Evolutionary conservation across 2,329 filamentous ascomycete genomes (phyloP).

Genomic region (Hypoxylon sp.): DNA sequence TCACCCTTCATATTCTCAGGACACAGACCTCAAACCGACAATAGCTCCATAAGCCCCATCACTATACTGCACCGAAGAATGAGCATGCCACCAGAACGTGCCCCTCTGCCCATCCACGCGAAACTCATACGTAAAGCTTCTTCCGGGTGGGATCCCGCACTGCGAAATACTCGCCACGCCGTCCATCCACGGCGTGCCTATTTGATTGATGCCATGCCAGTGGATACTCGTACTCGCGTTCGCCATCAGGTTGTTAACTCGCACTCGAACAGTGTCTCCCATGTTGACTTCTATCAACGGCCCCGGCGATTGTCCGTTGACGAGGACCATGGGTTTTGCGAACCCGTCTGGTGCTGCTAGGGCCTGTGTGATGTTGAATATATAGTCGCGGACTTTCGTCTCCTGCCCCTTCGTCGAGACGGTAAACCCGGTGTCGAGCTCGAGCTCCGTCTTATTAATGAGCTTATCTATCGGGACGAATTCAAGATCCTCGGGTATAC

Average conservation of each 20-base stretch:
- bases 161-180: constrained; percentile 73
- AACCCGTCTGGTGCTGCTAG: constrained; percentile 55
- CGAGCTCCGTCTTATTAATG: constrained; percentile 49
- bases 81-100: constrained; percentile 71
- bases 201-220: constrained; percentile 77
- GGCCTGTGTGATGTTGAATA: constrained; percentile 53
- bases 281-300: constrained; percentile 60
- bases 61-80: constrained; percentile 71
- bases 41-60: constrained; percentile 74
- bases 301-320: constrained; percentile 59
- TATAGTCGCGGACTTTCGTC: constrained; percentile 48
- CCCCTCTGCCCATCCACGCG: constrained; percentile 58
- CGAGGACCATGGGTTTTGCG: constrained; percentile 55
- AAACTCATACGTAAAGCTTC: constrained; percentile 72
- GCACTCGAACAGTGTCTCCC: constrained; percentile 59
- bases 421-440: constrained; percentile 49
- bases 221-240: constrained; percentile 68
- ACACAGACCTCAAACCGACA: constrained; percentile 53
- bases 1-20: background rate
- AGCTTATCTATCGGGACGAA: constrained; percentile 45
- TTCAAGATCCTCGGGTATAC: constrained; percentile 43
- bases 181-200: constrained; percentile 74
- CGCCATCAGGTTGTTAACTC: constrained; percentile 56
- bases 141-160: constrained; percentile 69
- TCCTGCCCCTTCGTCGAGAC: constrained; percentile 6